Base-by-base conservation (phyloP, 768 basidiomycete genomes). In the Calocera cornea region DNA sequence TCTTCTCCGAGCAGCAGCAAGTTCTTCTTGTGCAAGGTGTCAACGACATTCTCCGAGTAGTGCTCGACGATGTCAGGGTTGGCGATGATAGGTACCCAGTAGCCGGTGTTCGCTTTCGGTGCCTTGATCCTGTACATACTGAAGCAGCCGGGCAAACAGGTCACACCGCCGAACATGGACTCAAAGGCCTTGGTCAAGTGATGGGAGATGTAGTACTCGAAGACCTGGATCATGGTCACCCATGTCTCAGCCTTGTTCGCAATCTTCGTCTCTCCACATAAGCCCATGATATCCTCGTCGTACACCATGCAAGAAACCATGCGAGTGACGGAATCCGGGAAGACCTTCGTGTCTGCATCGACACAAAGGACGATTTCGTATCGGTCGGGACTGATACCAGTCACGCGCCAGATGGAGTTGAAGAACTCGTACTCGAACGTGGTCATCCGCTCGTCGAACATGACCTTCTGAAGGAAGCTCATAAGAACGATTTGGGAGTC, bases 361-460 rank as follows among this genome's bases (percentile, higher is more conserved):
- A 97, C 93, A 77, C 95, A 97, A 47, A 99, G 84, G 69, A 93
- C 91, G 47, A 94, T 81, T 78, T 98, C 95, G 76, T 95, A 99
- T 68, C 88, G 86, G 79, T 98, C 97, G 5, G 97, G 95, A 75
- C 89, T 90, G 68, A 99, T 87, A 33, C 97, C 97, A 17, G 95
- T 95, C 47, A 86, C 89, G 66, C 95, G 81, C 97, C 97, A 99
- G 22, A 98, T 81, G 65, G 92, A 87, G 78, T 99, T 99, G 86
- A 99, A 99, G 78, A 98, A 97, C 78, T 98, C 97, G 76, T 98
- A 98, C 79, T 98, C 97, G 76, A 99, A 95, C 66, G 92, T 95
- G 69, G 95, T 97, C 95, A 99, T 98, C 65, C 97, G 86, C 80
- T 99, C 97, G 78, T 99, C 97, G 72, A 98, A 98, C 95, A 99